Evolutionary conservation across 2,329 filamentous ascomycete genomes (phyloP).

Genomic region (Colletotrichum navitas): DNA sequence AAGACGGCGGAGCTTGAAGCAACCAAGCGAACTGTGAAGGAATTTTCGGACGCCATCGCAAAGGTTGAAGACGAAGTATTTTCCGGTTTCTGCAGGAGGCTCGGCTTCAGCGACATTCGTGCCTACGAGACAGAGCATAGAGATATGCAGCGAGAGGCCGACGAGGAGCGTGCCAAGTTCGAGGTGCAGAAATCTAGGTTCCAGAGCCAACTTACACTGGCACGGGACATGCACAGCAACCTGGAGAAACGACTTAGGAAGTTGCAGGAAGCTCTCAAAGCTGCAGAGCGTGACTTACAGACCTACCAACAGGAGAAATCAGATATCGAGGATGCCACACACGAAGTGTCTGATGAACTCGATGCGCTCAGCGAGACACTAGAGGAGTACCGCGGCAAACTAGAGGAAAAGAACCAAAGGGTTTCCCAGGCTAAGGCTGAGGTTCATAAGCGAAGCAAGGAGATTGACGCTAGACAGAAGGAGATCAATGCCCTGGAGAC

Average conservation of each 20-base stretch:
- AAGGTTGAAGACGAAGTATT: constrained; percentile 92
- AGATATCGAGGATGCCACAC: constrained; percentile 79
- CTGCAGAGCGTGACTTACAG: constrained; percentile 77
- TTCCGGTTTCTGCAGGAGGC: constrained; percentile 82
- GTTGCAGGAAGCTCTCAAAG: constrained; percentile 75
- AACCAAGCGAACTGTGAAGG: constrained; percentile 62
- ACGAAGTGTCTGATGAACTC: constrained; percentile 80
- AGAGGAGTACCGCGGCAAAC: constrained; percentile 75
- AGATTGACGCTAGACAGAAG: constrained; percentile 80
- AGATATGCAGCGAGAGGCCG: constrained; percentile 89
- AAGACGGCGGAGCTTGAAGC: constrained; percentile 77
- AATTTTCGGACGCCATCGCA: constrained; percentile 74
- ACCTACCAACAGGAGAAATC: constrained; percentile 79
- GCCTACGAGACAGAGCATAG: constrained; percentile 96
- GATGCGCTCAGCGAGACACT: constrained; percentile 81
- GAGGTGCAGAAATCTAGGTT: constrained; percentile 85
- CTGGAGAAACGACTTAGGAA: constrained; percentile 77
- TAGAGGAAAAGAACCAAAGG: constrained; percentile 77
- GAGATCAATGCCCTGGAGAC: constrained; percentile 84
- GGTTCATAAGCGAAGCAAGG: constrained; percentile 85
- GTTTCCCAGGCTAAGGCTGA: constrained; percentile 84
- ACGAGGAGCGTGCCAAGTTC: constrained; percentile 88
- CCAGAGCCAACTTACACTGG: constrained; percentile 71
- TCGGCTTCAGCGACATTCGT: constrained; percentile 90
- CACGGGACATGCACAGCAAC: constrained; percentile 64